Evolutionary conservation across 2,329 filamentous ascomycete genomes (phyloP), one percentile per base, ranked within the genome.

Genomic region (Tolypocladium endophyticum): DNA sequence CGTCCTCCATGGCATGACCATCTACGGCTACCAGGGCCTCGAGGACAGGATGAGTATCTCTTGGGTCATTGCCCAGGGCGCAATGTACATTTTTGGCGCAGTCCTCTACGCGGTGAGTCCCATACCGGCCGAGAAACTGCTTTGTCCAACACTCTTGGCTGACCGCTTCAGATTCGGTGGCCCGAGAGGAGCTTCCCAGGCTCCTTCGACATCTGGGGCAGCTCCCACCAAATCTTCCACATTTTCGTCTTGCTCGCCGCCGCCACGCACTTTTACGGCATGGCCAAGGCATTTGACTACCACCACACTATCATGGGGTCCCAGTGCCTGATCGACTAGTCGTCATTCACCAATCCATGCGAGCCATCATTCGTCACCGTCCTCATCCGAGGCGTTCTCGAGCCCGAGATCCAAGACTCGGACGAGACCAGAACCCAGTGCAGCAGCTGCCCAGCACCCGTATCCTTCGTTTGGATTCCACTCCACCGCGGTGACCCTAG

Each of bases 151-250:
- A 38, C 25, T 9, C 35, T 33, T 6, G 55, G 20, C 47, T 55
- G n/a, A 38, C 38, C 23, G 38, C 2, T 33, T 5, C 43, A 89
- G 86, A 79, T 83, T 58, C 87, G 94, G 43, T 86, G 93, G 74
- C 94, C 94, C 0, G 94, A 99, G 76, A 81, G 90, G 61, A 84
- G 81, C 68, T 82, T 77, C 53, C 94, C 93, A 0, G 90, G 91
- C 1, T 78, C 73, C 9, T 97, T 93, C 69, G 94, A 99, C 74
- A 89, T 97, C 57, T 89, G 89, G 83, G 93, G 94, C 43, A 92
- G 87, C 70, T 96, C 91, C 25, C 94, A 99, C 74, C 94, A 99
- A 76, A 88, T 99, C 64, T 99, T 99, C 73, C 94, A 99, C 76
- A 78, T 96, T 45, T 81, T 94, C 64, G 92, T 99, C 35, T 79